phyloP scores from a whole-genome alignment of 768 basidiomycete species.

The Pleurotus djamor region DNA sequence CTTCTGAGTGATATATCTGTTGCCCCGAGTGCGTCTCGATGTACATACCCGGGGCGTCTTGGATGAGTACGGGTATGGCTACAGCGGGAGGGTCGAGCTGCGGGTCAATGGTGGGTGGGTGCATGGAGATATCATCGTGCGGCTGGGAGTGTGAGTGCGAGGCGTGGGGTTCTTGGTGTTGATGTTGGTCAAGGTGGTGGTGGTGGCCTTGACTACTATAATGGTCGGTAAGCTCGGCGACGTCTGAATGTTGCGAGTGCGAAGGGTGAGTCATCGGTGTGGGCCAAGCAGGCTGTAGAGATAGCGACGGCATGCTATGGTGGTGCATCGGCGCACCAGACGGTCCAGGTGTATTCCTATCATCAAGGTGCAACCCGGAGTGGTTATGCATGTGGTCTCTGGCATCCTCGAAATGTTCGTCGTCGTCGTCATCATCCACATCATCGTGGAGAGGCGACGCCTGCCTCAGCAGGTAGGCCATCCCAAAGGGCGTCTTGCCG shows the following conservation, averaged over 20 bases:
- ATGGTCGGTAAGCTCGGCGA: background rate
- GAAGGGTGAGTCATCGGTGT: background rate
- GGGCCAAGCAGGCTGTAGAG: constrained; percentile 21
- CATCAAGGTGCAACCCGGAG: background rate
- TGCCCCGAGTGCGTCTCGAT: constrained; percentile 6
- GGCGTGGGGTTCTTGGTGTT: background rate
- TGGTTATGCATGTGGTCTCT: background rate
- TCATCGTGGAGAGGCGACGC: constrained; percentile 22
- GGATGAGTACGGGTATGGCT: constrained; percentile 4
- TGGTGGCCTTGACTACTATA: background rate
- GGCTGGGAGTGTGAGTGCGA: constrained; percentile 5
- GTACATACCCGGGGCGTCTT: constrained; percentile 5
- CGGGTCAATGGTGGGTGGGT: constrained; percentile 4
- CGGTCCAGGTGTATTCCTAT: background rate
- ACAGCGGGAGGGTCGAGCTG: constrained; percentile 3
- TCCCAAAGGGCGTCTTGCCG: constrained; percentile 29
- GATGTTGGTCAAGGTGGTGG: background rate
- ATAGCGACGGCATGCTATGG: background rate
- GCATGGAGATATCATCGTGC: constrained; percentile 7
- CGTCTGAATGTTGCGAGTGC: background rate
- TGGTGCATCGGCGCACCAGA: background rate
- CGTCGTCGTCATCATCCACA: constrained; percentile 18
- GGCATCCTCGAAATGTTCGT: constrained; percentile 16
- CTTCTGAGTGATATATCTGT: background rate
- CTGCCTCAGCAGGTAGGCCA: constrained; percentile 14